Evolutionary conservation across 371 early-diverging fungal species (phyloP), one percentile per base, ranked within the genome.

Genomic region (Mucor lusitanicus): DNA sequence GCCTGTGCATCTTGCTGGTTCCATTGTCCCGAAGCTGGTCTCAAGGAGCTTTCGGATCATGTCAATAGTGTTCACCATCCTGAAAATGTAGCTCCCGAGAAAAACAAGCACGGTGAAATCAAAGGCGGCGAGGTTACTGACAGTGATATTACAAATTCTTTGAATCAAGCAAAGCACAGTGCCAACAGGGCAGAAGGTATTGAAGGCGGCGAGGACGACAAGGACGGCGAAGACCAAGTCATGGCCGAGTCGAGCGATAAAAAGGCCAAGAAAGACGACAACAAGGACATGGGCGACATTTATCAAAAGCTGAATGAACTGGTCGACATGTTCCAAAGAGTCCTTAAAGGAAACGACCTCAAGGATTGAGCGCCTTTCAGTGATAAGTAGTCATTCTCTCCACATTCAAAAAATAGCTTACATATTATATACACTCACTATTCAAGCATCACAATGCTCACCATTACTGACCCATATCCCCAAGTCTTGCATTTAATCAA

Each of bases 1-100:
- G 40, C 67, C 7, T 67, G 67, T 32, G 17, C 56, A 9, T 67
- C 67, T 21, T 67, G 67, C 21, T 67, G 67, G 67, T 67, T 56
- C 12, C 61, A 61, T n/a, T 67, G 67, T 37, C 61, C 67, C 2
- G 57, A 61, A 21, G 39, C 61, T 9, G 67, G 61, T 3, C 12
- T 67, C 12, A 44, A 21, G 8, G 54, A 54, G 13, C 30, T 54
- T 13, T 25, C 54, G 3, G 27, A 54, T 25, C 54, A 54, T 54
- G 17, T 54, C 7, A 54, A 54, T n/a, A 1, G 1, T 12, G 9
- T 9, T 13, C 54, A 54, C 15, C 54, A 54, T 54, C 54, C 54
- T 8, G 30, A 28, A 54, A 54, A 54, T 11, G 30, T 54, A 6
- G 54, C 28, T 27, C 30, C 54, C 6, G 6, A 13, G 5, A 54